Base-by-base conservation (phyloP, 148 eudicot genomes). In the Beta vulgaris region DNA sequence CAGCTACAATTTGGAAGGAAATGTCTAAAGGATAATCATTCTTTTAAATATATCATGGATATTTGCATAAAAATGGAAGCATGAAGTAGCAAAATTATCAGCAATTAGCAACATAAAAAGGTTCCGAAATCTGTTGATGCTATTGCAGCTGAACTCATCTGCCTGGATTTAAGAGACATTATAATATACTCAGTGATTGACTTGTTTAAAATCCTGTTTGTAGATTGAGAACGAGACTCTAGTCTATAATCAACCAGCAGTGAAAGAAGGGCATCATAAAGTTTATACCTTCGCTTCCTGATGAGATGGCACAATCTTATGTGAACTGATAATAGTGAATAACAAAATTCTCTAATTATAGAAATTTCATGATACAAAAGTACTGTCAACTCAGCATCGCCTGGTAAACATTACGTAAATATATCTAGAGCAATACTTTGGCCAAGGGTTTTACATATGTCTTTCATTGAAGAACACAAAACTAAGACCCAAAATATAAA, bases 181-280 rank as follows among this genome's bases (percentile, higher is more conserved):
- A 61, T 15, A 16, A 29, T 16, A 29, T 31, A 31, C 31, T 61
- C 8, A 16, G 23, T 11, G 5, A 21, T 46, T 39, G 64, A 23
- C 15, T 54, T 32, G 68, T 61, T 10, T 60, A 15, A 65, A 57
- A 19, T 77, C 10, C 48, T 73, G 0, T 63, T 23, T 78, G 80
- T 79, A 92, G 97, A 59, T 60, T 18, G 82, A 70, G 76, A 83
- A 85, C 57, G 84, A 73, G 39, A 72, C 81, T 68, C 75, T 80
- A 73, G 76, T 81, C 25, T 68, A 79, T 65, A 82, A 87, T 66
- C 83, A 71, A 54, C 71, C n/a, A n/a, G n/a, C 82, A n/a, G 71
- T 86, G 31, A 86, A 87, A 70, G 83, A 85, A 76, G 87, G 82
- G 73, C 36, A 26, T 4, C 3, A 37, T 69, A 29, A 32, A n/a